Evolutionary conservation across 805 yeast species (phyloP), one percentile per base, ranked within the genome.

Genomic region (Pichia cabralensis): DNA sequence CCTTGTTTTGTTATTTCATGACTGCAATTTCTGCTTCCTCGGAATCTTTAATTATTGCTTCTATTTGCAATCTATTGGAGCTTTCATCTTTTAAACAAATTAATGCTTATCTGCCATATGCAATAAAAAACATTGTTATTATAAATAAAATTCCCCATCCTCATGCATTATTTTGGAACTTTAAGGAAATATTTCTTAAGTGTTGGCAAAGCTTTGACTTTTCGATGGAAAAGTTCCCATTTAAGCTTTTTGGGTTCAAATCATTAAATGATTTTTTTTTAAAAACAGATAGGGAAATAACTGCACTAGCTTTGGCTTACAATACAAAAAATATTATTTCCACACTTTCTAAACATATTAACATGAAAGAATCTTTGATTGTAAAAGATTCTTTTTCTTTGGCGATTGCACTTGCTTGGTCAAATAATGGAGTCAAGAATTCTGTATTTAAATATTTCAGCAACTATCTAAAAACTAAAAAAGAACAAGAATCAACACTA

Each of bases 61-160:
- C 62, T 5, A 34, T 67, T 8, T 62, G 61, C 45, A 67, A 62
- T 39, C 44, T 71, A 28, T 42, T 69, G 6, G 73, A 69, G 37
- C 53, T 61, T 24, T 53, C 67, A 0, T 48, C 49, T 14, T 60
- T 55, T 34, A 34, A 42, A 2, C 53, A 51, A 27, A 52, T 65
- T 26, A 34, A 38, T 16, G 46, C 55, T 0, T 67, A 61, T 40
- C 38, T 66, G 11, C 38, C 41, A 6, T 24, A 30, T 10, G 45
- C 65, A 4, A 33, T 69, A 4, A 20, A 21, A 1, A 32, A 33
- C 1, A 50, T 63, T 22, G 50, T 64, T 6, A 5, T 15, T 1
- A 18, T 22, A 5, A 41, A 49, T 25, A 39, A 41, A 0, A 28
- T 52, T 6, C 22, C 32, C 1, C 27, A 35, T 12, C 26, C 52